A percentile compares a stretch with the other conserved stretches of the same genome.
Conservation (phyloP, 2,329 filamentous ascomycete species). For the Aspergillus sp. region DNA sequence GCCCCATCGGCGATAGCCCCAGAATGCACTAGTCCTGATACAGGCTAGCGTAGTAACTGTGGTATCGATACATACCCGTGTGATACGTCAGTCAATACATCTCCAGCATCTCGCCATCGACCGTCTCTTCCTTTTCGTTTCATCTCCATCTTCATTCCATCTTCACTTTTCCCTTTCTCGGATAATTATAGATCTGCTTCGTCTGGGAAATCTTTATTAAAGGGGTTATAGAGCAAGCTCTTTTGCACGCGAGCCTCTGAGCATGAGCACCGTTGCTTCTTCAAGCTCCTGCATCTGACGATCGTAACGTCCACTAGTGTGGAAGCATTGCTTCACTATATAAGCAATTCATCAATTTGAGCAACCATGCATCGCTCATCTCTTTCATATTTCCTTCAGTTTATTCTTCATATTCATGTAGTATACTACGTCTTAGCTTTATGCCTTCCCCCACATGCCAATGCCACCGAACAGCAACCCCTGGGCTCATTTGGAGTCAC, state of each 20-base stretch:
- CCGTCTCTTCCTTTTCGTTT: neutral
- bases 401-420: slow-evolving; percentile 10
- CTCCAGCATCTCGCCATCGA: neutral
- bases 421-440: slow-evolving; percentile 16
- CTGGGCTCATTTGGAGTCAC: slow-evolving; percentile 19
- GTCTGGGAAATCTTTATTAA: neutral
- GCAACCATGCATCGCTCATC: neutral
- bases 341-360: neutral
- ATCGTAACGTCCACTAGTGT: neutral
- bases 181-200: neutral
- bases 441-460: slow-evolving; percentile 21
- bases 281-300: neutral
- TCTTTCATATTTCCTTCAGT: slow-evolving; percentile 3
- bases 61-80: slow-evolving; percentile 1
- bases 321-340: no score
- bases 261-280: neutral
- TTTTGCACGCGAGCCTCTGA: neutral
- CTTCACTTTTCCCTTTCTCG: neutral
- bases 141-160: neutral
- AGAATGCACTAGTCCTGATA: slow-evolving; percentile 8
- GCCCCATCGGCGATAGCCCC: slow-evolving; percentile 27
- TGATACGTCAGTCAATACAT: neutral
- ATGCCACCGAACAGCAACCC: slow-evolving; percentile 29
- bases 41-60: slow-evolving; percentile 12
- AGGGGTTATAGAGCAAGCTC: neutral